Evolutionary conservation across 768 basidiomycete genomes (phyloP), one percentile per base, ranked within the genome.

Genomic region (Trichaptum fuscoviolaceum): DNA sequence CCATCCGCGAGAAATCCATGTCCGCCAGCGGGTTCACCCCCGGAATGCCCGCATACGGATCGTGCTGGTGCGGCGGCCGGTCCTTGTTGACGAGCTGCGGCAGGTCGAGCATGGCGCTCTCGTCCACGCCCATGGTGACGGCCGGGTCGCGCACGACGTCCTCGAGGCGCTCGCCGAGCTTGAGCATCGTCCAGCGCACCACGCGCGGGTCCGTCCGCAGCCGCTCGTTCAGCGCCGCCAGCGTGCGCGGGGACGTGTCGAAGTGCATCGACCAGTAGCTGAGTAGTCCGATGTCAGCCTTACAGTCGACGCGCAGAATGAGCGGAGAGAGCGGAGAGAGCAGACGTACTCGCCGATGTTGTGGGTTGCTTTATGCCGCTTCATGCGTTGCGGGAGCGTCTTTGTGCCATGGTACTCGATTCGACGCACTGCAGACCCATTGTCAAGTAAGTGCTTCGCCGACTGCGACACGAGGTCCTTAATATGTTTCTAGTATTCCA

Each of bases 191-290:
- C 86, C 90, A 91, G 23, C 93, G 84, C 64, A 96, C 79, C 17
- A 96, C 92, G 35, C 90, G 85, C 12, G 93, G 93, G 72, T 96
- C 95, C 64, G 82, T 82, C 8, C 89, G 86, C 75, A 96, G 83
- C 65, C 90, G 80, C 9, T 79, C 76, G 70, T 87, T 86, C n/a
- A 96, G 80, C 0, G 83, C 79, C 7, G 80, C 79, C 62, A 96
- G 80, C 0, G 86, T 87, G 52, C 80, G 80, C 12, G 94, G 94
- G 9, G 90, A 90, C 3, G 92, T 86, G 80, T 96, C 95, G 75
- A 95, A 96, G 73, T 93, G 85, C 81, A 96, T 85, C 4, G 90
- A 88, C 93, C 93, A 96, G 75, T 95, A 95, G 71, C 94, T 96
- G 70, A 23, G 61, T 2, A n/a, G 35, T 7, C 35, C 27, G 62